Percentiles rank a stretch among this genome's conserved stretches.
phyloP scores from a whole-genome alignment of 2,329 filamentous ascomycete species.

The Podosphaera leucotricha region DNA sequence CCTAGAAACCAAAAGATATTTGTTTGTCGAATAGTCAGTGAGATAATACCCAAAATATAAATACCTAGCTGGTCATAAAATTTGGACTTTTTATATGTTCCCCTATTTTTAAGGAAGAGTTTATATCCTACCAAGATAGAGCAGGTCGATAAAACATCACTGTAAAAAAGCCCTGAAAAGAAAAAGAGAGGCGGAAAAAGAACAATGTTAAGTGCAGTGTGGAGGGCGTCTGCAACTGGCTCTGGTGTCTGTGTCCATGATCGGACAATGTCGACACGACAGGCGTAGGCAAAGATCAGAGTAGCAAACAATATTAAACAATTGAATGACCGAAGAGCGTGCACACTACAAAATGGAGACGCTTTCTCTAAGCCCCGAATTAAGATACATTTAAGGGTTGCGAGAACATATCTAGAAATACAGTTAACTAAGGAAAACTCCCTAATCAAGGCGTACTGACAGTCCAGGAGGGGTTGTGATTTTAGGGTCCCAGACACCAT shows the following conservation, averaged over 20 bases:
- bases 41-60: conserved; percentile 31
- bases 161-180: conserved; percentile 89
- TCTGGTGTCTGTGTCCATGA: background rate
- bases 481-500: conserved; percentile 74
- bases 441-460: conserved; percentile 21
- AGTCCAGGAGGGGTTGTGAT: conserved; percentile 90
- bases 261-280: conserved; percentile 8
- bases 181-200: conserved; percentile 86
- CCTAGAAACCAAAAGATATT: conserved; percentile 91
- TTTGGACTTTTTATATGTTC: background rate
- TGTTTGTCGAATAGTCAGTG: conserved; percentile 69
- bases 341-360: background rate
- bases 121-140: conserved; percentile 49
- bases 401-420: conserved; percentile 23
- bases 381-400: conserved; percentile 15
- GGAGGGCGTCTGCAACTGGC: conserved; percentile 12
- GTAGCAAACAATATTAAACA: conserved; percentile 21
- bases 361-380: conserved; percentile 12
- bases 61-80: conserved; percentile 15
- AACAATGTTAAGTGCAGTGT: conserved; percentile 54
- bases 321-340: conserved; percentile 26
- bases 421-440: background rate
- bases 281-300: conserved; percentile 13
- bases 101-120: conserved; percentile 22
- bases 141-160: conserved; percentile 63